phyloP scores from a whole-genome alignment of 2,329 filamentous ascomycete genomes.

The Diplodia mutila region DNA sequence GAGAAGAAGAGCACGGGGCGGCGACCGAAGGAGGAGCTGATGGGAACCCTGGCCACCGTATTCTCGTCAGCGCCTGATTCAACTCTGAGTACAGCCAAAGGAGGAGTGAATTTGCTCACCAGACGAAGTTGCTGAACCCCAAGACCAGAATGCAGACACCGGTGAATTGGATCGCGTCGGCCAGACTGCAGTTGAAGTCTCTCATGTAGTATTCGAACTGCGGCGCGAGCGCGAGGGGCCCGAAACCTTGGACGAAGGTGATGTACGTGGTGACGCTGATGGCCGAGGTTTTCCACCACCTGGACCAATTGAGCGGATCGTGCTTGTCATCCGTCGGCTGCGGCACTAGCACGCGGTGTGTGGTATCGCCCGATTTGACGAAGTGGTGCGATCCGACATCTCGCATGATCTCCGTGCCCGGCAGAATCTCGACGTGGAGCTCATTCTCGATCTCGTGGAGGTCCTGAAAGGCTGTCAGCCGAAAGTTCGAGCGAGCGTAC shows the following conservation, averaged over 20 bases:
- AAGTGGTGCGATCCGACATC: slow-evolving; percentile 67
- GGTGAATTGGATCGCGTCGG: slow-evolving; percentile 60
- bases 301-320: slow-evolving; percentile 53
- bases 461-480: slow-evolving; percentile 39
- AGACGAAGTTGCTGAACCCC: slow-evolving; percentile 64
- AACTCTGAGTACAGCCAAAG: neutral
- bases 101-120: slow-evolving; percentile 52
- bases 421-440: slow-evolving; percentile 58
- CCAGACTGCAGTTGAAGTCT: slow-evolving; percentile 58
- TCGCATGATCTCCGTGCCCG: slow-evolving; percentile 63
- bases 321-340: slow-evolving; percentile 38
- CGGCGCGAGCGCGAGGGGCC: slow-evolving; percentile 59
- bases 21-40: slow-evolving; percentile 59
- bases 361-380: slow-evolving; percentile 51
- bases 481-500: neutral
- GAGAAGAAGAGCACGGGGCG: slow-evolving; percentile 59
- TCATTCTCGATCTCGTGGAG: slow-evolving; percentile 54
- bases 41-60: slow-evolving; percentile 52
- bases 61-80: neutral
- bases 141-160: slow-evolving; percentile 61
- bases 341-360: slow-evolving; percentile 16
- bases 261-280: slow-evolving; percentile 53
- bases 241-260: slow-evolving; percentile 59
- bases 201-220: slow-evolving; percentile 64
- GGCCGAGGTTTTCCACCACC: slow-evolving; percentile 53